Evolutionary conservation across 129 eudicot species (phyloP), one percentile per base, ranked within the genome.

Genomic region (Lactuca saligna): DNA sequence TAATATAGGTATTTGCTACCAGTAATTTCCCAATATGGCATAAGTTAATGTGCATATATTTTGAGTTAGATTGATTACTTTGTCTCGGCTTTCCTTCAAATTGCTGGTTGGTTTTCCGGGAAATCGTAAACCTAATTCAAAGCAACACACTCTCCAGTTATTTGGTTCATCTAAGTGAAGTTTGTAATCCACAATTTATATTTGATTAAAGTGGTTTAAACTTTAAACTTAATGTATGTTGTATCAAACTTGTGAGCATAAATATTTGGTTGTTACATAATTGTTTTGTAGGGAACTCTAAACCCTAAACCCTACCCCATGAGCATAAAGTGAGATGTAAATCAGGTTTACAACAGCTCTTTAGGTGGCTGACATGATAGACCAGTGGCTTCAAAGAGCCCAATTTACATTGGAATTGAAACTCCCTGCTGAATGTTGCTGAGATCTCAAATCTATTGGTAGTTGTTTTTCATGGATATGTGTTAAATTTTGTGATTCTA

Each of bases 61-160:
- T 31, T 13, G 42, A 4, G 58, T 3, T 44, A 13, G 25, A 49
- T 35, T 51, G 50, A 15, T 67, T 7, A 17, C 13, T 41, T 67
- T 12, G 4, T 20, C 15, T 49, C 4, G 54, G 54, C 54, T 17
- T 3, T 49, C 57, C 57, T 16, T 53, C 17, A 12, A 5, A 49
- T 11, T n/a, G 56, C 4, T 51, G 7, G 7, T 51, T n/a, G 56
- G 56, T 14, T 49, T 49, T 49, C 5, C 6, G 7, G 15, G 65
- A 14, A 60, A 59, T 59, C 37, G 48, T 13, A n/a, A n/a, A n/a
- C n/a, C n/a, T 61, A 37, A 37, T 61, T n/a, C n/a, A n/a, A n/a
- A n/a, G 15, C 49, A 35, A 31, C 8, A 3, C 6, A 13, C 25
- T 35, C 7, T 61, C 8, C 1, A 61, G 49, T 20, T 10, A 61